A percentile compares a stretch with the other conserved stretches of the same genome.
Conservation (phyloP, 768 basidiomycete genomes). For the Gloeopeniophorella convolvens region DNA sequence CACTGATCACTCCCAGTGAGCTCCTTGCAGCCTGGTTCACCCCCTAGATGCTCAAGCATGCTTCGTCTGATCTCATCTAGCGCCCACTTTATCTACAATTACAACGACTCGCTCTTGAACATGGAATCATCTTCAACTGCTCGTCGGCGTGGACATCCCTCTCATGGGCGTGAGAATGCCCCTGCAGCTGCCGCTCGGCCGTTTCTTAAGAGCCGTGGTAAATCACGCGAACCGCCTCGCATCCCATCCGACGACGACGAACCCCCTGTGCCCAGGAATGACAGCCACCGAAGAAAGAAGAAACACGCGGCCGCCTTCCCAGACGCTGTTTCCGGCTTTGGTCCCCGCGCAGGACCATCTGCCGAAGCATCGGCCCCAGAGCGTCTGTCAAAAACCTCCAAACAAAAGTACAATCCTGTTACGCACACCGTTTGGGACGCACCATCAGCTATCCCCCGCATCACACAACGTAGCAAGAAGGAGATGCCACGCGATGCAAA, state of each 20-base stretch:
- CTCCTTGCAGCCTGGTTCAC: background rate
- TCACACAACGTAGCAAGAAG: background rate
- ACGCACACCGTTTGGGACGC: conserved; percentile 9
- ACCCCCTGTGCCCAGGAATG: background rate
- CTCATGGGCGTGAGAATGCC: conserved; percentile 7
- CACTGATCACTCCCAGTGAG: no score
- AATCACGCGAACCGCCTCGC: conserved; percentile 8
- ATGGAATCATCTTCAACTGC: conserved; percentile 6
- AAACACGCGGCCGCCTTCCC: background rate
- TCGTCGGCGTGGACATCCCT: conserved; percentile 5
- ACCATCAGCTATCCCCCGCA: background rate
- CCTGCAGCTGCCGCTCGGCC: conserved; percentile 1
- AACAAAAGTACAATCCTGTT: conserved; percentile 13
- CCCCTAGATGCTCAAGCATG: background rate
- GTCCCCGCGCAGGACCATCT: conserved; percentile 1
- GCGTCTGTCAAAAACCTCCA: conserved; percentile 4
- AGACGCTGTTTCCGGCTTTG: background rate
- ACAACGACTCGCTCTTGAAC: background rate
- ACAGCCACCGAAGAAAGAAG: conserved; percentile 18
- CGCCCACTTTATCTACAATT: background rate
- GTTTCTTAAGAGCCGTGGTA: conserved; percentile 11
- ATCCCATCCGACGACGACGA: conserved; percentile 16
- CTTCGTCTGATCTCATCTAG: background rate
- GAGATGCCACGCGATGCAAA: conserved; percentile 10
- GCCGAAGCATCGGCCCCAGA: conserved; percentile 6